Evolutionary conservation across 2,329 filamentous ascomycete genomes (phyloP), one percentile per base, ranked within the genome.

Genomic region (Parafenestella ontariensis): DNA sequence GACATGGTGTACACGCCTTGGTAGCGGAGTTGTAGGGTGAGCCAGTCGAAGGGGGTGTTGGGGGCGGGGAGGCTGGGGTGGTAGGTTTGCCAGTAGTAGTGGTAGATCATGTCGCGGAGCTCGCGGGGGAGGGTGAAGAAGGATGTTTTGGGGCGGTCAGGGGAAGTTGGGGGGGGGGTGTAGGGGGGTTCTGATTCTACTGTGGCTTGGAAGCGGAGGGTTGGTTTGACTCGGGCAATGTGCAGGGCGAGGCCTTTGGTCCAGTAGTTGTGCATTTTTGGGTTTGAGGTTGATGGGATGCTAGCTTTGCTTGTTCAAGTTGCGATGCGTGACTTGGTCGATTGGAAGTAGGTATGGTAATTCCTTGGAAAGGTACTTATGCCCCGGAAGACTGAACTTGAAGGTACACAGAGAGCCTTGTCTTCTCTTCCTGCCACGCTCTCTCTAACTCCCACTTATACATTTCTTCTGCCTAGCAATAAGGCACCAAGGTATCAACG

Each of bases 101-200:
- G 15, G 43, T 46, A 46, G 6, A 46, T 23, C 13, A 23, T 23
- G 18, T 46, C 33, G 13, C 43, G 28, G 43, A 46, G 6, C 29
- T 46, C 43, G 7, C 43, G 43, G 6, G 43, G 43, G 5, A 46
- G 43, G 15, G 36, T 18, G 31, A 46, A 33, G 43, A 46, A 46
- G 11, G 43, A 20, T 5, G 31, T 34, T 5, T 28, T 46, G 13
- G 13, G 37, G 3, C 24, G 5, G 5, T 10, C n/a, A 4, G 20
- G 9, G 5, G 24, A 20, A 13, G 17, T n/a, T n/a, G 8, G 5
- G 10, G n/a, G n/a, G n/a, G n/a, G n/a, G n/a, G n/a, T n/a, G n/a
- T n/a, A n/a, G n/a, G n/a, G n/a, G n/a, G n/a, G n/a, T n/a, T n/a
- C n/a, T n/a, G n/a, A n/a, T n/a, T n/a, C n/a, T n/a, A n/a, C n/a